phyloP scores from a whole-genome alignment of 2,329 filamentous ascomycete genomes.

The Byssoonygena ceratinophila region DNA sequence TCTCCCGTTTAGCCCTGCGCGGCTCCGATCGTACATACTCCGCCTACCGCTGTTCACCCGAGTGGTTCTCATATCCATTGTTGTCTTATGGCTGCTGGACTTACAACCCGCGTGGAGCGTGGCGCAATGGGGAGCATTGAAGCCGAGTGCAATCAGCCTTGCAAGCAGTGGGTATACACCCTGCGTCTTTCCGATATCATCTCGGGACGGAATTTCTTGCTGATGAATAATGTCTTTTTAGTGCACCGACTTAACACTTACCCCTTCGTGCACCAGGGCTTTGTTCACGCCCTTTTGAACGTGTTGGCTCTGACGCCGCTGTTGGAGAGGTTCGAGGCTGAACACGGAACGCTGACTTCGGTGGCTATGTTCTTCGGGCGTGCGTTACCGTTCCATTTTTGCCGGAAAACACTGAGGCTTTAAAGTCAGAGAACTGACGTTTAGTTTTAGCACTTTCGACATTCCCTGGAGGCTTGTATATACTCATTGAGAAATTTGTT shows the following conservation, averaged over 20 bases:
- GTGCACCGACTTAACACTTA: conserved; percentile 92
- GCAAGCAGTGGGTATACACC: conserved; percentile 49
- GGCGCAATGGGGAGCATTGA: conserved; percentile 64
- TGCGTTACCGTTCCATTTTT: conserved; percentile 41
- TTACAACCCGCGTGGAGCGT: conserved; percentile 62
- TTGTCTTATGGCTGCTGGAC: conserved; percentile 58
- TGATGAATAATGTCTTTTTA: conserved; percentile 29
- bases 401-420: neutral
- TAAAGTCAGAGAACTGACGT: neutral
- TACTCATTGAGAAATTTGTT: conserved; percentile 64
- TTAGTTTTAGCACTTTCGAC: conserved; percentile 56
- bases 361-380: conserved; percentile 80
- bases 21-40: conserved; percentile 69
- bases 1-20: conserved; percentile 56
- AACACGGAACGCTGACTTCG: conserved; percentile 84
- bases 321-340: conserved; percentile 83
- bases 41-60: conserved; percentile 84
- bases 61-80: conserved; percentile 53
- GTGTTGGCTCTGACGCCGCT: conserved; percentile 71
- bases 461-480: conserved; percentile 71
- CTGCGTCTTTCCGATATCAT: neutral
- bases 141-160: conserved; percentile 64
- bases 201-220: neutral
- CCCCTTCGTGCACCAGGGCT: conserved; percentile 69
- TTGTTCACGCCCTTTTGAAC: conserved; percentile 74